Conservation (phyloP, 2,329 filamentous ascomycete genomes). For the Sarocladium oryzae region DNA sequence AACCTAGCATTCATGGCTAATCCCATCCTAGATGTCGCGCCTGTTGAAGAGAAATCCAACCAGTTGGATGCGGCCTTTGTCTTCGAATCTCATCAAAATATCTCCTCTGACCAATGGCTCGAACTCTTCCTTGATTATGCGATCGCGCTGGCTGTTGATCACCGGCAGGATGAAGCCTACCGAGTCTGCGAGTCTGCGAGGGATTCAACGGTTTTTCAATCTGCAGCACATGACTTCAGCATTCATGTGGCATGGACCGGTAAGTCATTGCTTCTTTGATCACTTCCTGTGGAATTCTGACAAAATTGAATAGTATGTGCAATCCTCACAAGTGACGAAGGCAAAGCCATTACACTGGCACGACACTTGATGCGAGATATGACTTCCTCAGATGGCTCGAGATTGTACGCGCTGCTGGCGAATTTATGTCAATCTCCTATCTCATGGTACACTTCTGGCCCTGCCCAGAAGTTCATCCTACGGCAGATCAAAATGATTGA, state of each 20-base stretch:
- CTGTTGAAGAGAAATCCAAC: background rate
- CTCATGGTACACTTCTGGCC: constrained; percentile 71
- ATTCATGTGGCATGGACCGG: constrained; percentile 74
- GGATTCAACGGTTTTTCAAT: constrained; percentile 76
- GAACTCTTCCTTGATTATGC: constrained; percentile 87
- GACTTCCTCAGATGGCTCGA: constrained; percentile 75
- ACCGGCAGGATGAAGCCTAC: constrained; percentile 67
- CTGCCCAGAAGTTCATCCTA: constrained; percentile 84
- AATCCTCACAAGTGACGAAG: constrained; percentile 72
- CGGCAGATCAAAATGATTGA: constrained; percentile 90
- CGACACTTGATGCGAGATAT: constrained; percentile 82
- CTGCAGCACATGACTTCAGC: constrained; percentile 59
- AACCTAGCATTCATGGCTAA: constrained; percentile 9
- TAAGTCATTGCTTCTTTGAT: constrained; percentile 33
- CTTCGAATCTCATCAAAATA: constrained; percentile 56
- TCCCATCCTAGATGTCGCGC: background rate
- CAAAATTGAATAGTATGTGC: constrained; percentile 60
- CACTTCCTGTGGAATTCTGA: background rate
- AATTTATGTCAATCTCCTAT: constrained; percentile 67
- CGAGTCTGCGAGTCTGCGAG: constrained; percentile 70
- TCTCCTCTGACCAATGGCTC: constrained; percentile 79
- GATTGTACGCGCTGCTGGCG: constrained; percentile 74
- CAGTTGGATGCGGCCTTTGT: background rate
- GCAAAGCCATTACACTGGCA: constrained; percentile 63
- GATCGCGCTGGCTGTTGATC: constrained; percentile 62